These are phyloP conservation scores for Aureobasidium leucospermi DNA, from an alignment of 2,329 filamentous ascomycete genomes.

Conservation along the genomic window DNA sequence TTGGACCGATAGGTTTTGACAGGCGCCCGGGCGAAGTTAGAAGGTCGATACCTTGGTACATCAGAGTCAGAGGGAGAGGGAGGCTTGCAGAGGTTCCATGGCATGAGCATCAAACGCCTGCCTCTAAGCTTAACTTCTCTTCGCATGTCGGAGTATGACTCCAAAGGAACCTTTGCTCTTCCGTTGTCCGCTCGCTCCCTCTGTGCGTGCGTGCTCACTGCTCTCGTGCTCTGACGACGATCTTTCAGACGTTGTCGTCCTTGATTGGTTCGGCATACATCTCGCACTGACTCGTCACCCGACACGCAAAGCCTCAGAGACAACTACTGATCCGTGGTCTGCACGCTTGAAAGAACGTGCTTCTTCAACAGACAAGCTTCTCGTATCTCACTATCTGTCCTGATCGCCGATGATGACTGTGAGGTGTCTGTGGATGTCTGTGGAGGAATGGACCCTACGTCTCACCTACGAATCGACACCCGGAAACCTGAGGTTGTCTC, in stretches of 20 bases:
- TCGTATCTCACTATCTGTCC: neutral
- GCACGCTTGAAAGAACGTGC: neutral
- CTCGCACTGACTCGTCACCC: conserved; percentile 8
- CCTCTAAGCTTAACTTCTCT: neutral
- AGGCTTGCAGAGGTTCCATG: neutral
- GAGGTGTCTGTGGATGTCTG: too few relatives aligned
- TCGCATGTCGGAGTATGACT: neutral
- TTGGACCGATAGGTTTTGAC: neutral
- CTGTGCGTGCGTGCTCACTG: neutral
- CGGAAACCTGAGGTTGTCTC: conserved; percentile 55
- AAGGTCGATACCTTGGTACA: conserved; percentile 3
- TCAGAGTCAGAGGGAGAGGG: neutral
- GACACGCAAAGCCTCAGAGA: neutral
- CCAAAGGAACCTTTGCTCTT: neutral
- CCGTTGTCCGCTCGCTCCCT: neutral
- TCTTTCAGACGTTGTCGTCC: neutral
- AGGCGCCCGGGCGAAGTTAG: conserved; percentile 3
- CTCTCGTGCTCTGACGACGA: neutral
- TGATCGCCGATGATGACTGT: conserved; percentile 7
- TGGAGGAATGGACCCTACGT: neutral
- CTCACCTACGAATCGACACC: conserved; percentile 13
- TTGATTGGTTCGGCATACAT: conserved; percentile 6
- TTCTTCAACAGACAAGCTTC: conserved; percentile 6
- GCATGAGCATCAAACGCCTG: conserved; percentile 3
- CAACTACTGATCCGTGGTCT: conserved; percentile 7